Evolutionary conservation across 176 grass and related monocot genomes (phyloP).

Genomic region (Rhipidocladum racemiflorum): DNA sequence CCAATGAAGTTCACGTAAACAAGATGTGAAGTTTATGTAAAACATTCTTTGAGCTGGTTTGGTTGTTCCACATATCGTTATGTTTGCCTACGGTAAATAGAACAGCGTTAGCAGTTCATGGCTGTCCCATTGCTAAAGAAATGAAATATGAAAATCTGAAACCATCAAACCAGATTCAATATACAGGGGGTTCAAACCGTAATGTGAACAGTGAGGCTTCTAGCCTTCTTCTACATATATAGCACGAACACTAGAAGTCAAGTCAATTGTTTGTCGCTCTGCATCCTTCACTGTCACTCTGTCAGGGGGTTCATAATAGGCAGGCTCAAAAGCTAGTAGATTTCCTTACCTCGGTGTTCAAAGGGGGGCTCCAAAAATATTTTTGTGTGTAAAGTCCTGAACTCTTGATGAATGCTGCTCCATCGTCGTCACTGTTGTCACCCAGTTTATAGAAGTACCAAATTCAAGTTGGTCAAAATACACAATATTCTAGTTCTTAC

Average conservation of each 20-base stretch:
- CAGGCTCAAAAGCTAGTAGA: slow-evolving; percentile 62
- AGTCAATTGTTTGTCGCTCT: slow-evolving; percentile 14
- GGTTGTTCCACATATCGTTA: neutral
- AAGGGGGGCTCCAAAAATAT: slow-evolving; percentile 59
- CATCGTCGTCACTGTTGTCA: neutral
- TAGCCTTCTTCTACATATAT: neutral
- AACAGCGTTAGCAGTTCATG: neutral
- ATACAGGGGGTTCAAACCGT: neutral
- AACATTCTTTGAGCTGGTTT: neutral
- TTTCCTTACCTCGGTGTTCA: slow-evolving; percentile 57
- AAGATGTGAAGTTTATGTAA: neutral
- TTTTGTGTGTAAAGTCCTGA: slow-evolving; percentile 54
- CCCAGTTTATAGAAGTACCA: too few relatives aligned
- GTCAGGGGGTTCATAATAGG: slow-evolving; percentile 80
- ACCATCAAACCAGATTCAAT: neutral
- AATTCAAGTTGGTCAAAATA: too few relatives aligned
- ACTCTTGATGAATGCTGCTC: slow-evolving; percentile 34
- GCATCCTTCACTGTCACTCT: slow-evolving; percentile 56
- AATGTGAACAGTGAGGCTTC: neutral
- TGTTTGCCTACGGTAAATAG: neutral
- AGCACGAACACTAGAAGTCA: neutral
- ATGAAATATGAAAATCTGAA: neutral
- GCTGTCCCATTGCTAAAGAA: neutral
- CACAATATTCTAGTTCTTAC: too few relatives aligned
- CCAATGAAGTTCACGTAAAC: neutral